These are phyloP conservation scores for Wickerhamomyces strasburgensis DNA, from an alignment of 805 yeast species.

Conservation along the genomic window DNA sequence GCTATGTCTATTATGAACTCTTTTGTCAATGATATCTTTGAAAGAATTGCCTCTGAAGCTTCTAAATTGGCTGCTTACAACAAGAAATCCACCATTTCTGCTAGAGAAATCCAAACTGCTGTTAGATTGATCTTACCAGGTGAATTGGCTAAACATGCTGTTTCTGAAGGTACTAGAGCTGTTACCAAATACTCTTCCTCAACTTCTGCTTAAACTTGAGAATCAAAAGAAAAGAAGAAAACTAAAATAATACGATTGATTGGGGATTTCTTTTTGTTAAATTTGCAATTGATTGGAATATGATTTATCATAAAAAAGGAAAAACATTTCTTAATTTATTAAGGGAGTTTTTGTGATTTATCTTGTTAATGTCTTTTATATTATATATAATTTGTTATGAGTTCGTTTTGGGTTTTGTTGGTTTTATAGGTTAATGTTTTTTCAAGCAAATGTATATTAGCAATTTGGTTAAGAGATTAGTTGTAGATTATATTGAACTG, in stretches of 20 bases:
- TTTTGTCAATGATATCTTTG: slow-evolving; percentile 95
- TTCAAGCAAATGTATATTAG: slow-evolving; percentile 12
- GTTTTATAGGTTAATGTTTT: neutral
- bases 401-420: neutral
- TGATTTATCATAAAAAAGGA: too few species aligned
- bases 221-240: too few species aligned
- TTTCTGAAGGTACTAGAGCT: slow-evolving; percentile 98
- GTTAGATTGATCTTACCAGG: slow-evolving; percentile 97
- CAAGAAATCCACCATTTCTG: slow-evolving; percentile 96
- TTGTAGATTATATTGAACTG: neutral
- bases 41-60: slow-evolving; percentile 97
- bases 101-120: slow-evolving; percentile 98
- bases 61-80: slow-evolving; percentile 98
- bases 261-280: neutral
- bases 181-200: slow-evolving; percentile 90
- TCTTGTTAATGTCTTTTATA: slow-evolving; percentile 10
- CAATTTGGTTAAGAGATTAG: too few species aligned
- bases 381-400: slow-evolving; percentile 1
- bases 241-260: neutral
- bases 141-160: slow-evolving; percentile 98
- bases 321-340: too few species aligned
- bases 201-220: slow-evolving; percentile 33
- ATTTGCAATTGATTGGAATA: too few species aligned
- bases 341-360: slow-evolving; percentile 2
- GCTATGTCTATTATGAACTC: slow-evolving; percentile 99